phyloP scores from a whole-genome alignment of 768 basidiomycete species.

The Fistulinella prunicolor region DNA sequence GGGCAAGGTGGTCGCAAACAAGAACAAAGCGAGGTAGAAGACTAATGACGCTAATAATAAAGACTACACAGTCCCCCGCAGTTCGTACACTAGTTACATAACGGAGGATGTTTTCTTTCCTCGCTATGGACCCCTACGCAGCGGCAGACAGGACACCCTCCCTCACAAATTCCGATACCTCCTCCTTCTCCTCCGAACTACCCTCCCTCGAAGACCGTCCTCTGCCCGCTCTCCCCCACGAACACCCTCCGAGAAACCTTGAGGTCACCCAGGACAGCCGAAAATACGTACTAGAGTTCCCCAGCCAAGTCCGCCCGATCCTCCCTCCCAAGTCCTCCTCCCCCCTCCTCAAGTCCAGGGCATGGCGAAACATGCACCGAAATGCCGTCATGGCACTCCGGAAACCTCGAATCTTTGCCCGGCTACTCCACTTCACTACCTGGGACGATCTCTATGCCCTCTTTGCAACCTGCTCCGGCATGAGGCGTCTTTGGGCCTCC shows the following conservation, averaged over 20 bases:
- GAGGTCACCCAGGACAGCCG: neutral
- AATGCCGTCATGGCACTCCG: conserved; percentile 26
- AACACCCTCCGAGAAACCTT: neutral
- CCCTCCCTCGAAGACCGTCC: conserved; percentile 17
- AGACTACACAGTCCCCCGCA: neutral
- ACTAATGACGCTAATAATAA: neutral
- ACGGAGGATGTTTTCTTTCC: conserved; percentile 14
- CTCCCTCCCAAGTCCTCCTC: conserved; percentile 3
- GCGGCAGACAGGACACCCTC: conserved; percentile 28
- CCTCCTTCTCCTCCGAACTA: conserved; percentile 18
- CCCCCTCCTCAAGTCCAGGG: conserved; percentile 14
- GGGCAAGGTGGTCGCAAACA: conserved; percentile 11
- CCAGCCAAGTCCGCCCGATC: neutral
- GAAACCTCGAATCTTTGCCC: conserved; percentile 34
- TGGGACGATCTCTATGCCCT: conserved; percentile 44
- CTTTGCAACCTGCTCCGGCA: conserved; percentile 33
- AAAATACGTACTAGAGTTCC: neutral
- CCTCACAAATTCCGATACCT: conserved; percentile 27
- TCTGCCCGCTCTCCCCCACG: conserved; percentile 18
- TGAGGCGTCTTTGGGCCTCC: conserved; percentile 33
- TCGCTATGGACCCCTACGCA: conserved; percentile 23
- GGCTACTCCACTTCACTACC: conserved; percentile 28
- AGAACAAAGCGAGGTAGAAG: neutral
- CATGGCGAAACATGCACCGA: conserved; percentile 30
- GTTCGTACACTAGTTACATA: neutral